Base-by-base conservation (phyloP, 139 green algal genomes). In the Micractinium sp. region DNA sequence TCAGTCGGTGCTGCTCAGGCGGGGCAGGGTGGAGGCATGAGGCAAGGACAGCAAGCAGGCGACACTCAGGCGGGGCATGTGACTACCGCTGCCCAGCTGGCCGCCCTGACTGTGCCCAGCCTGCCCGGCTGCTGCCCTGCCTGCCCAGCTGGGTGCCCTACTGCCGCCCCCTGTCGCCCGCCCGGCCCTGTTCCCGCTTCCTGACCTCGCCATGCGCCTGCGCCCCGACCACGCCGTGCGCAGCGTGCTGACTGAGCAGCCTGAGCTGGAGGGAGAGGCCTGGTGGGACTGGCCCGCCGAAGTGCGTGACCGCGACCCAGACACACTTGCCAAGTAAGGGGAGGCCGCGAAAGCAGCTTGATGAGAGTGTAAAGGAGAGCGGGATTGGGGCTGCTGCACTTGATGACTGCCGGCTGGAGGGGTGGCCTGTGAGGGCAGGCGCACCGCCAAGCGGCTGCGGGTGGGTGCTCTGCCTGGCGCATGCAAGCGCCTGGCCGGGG, bases 251-350 rank as follows among this genome's bases (percentile, higher is more conserved):
- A 82, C 85, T 12, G 85, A 82, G 85, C 69, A 66, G 69, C 85
- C 90, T 0, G 81, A 81, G 1, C 74, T 93, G 69, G 87, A 23
- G 18, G 47, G 87, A 88, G 31, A 92, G 89, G 94, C 94, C 3
- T 99, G 98, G 98, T 99, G 98, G 98, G 91, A 97, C 66, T 99
- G 98, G 98, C 95, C 96, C 0, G 93, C 94, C 53, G 77, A 82
- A 39, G 80, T 97, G 84, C 89, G 95, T 0, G 91, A 95, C 85
- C 91, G 91, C 41, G 86, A 90, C 90, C 82, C 74, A 47, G 36
- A 63, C 67, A 38, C 92, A 3, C 31, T 97, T 7, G 85, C 41
- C 47, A 87, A 87, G 83, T 87, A 38, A 66, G 83, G 47, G 47
- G 5, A 9, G 47, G 47, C 47, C 47, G 47, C 7, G 7, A 5